A percentile compares a stretch with the other conserved stretches of the same genome.
phyloP scores from a whole-genome alignment of 139 green algal species.

The Volvox reticuliferus region DNA sequence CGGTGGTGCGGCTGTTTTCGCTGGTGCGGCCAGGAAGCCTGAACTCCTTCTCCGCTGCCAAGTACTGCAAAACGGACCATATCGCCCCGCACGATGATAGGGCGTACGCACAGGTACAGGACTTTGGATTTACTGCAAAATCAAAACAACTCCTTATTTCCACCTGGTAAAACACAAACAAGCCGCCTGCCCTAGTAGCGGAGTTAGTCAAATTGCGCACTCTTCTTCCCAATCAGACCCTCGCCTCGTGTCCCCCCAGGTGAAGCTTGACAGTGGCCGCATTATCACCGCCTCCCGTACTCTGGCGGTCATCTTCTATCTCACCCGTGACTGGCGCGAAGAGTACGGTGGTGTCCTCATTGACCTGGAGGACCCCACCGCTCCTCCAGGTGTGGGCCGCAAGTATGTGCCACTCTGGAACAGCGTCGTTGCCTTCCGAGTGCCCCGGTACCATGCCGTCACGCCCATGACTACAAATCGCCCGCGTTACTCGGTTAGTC shows the following conservation, averaged over 20 bases:
- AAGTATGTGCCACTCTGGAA: conserved; percentile 54
- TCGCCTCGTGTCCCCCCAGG: conserved; percentile 35
- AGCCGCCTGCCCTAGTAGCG: too few relatives aligned
- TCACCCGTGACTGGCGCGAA: conserved; percentile 51
- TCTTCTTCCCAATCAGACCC: background rate
- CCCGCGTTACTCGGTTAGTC: conserved; percentile 53
- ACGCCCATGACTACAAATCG: conserved; percentile 38
- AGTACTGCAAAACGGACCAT: conserved; percentile 33
- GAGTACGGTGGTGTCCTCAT: conserved; percentile 57
- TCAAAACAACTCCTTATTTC: too few relatives aligned
- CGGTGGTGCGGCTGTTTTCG: conserved; percentile 57
- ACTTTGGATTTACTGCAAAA: background rate
- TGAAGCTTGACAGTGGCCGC: conserved; percentile 54
- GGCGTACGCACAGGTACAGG: conserved; percentile 55
- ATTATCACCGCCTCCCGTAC: conserved; percentile 49
- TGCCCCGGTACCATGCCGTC: conserved; percentile 64
- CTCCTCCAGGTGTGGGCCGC: too few relatives aligned
- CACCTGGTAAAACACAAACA: background rate
- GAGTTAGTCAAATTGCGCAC: too few relatives aligned
- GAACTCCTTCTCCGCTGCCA: conserved; percentile 62
- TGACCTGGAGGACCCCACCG: conserved; percentile 49
- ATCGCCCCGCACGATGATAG: conserved; percentile 65
- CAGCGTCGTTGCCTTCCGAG: conserved; percentile 51
- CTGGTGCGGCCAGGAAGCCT: conserved; percentile 62
- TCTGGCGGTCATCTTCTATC: conserved; percentile 59